A percentile compares a stretch with the other conserved stretches of the same genome.
Evolutionary conservation across 1,284 basidiomycete genomes (phyloP).

Genomic region (Sporisorium reilianum): DNA sequence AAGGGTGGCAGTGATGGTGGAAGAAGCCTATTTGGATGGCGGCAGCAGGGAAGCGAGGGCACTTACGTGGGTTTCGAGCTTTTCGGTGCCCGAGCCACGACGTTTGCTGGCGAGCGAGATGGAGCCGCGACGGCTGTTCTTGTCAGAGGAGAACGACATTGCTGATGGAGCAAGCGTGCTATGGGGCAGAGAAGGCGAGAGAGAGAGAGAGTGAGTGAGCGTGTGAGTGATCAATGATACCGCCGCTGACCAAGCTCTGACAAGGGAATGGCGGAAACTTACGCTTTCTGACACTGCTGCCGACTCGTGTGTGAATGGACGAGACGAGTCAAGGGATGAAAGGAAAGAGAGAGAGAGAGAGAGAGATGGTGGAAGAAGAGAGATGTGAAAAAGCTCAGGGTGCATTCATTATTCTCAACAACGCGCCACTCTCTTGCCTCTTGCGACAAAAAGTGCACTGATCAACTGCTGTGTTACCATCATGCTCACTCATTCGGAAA

Average conservation of each 20-base stretch:
- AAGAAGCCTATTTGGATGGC: not conserved
- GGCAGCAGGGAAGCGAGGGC: not conserved
- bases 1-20: not conserved
- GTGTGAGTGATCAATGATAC: not conserved
- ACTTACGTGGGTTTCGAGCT: slow-evolving; percentile 60
- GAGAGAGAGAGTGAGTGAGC: slow-evolving; percentile 1
- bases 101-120: slow-evolving; percentile 47
- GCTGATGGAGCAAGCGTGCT: not conserved
- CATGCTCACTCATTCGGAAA: slow-evolving; percentile 6
- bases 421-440: not conserved
- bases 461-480: slow-evolving; percentile 3
- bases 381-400: not conserved
- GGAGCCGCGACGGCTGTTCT: slow-evolving; percentile 47
- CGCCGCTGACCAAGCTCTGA: not conserved
- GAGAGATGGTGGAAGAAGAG: not conserved
- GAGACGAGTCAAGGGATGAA: not conserved
- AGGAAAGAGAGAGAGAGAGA: not conserved
- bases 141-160: slow-evolving; percentile 51
- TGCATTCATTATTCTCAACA: not conserved
- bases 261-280: not conserved
- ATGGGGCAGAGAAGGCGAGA: too few species aligned
- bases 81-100: slow-evolving; percentile 61
- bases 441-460: not conserved
- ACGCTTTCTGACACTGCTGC: not conserved
- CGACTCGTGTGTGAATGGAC: not conserved